Conservation (phyloP, 495 filamentous ascomycete genomes). For the Penicillium verhagenii region DNA sequence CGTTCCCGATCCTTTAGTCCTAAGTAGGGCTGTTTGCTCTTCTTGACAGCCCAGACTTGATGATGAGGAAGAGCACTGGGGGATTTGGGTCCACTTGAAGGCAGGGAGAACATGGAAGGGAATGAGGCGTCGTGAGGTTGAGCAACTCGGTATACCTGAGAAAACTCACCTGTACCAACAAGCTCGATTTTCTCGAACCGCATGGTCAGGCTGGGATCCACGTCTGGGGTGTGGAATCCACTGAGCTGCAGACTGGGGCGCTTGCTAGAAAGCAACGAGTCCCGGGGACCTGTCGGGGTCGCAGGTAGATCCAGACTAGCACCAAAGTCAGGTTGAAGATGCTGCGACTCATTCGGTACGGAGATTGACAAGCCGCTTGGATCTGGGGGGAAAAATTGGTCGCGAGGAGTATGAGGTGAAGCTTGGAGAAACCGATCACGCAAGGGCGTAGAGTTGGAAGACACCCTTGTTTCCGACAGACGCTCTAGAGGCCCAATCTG, state of each 20-base stretch:
- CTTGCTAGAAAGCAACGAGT: constrained; percentile 53
- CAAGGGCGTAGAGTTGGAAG: constrained; percentile 32
- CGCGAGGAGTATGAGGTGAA: constrained; percentile 79
- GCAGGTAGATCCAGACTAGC: constrained; percentile 59
- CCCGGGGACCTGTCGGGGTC: constrained; percentile 74
- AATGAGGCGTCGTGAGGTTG: constrained; percentile 42
- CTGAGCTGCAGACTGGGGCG: constrained; percentile 54
- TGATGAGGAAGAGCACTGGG: constrained; percentile 45
- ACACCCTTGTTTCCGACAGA: constrained; percentile 32
- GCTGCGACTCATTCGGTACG: constrained; percentile 48
- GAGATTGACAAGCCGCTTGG: constrained; percentile 80
- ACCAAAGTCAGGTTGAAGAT: constrained; percentile 40
- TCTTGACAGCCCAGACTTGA: constrained; percentile 89
- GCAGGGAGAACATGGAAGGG: constrained; percentile 45
- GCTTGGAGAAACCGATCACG: constrained; percentile 45
- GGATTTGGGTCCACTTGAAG: constrained; percentile 35
- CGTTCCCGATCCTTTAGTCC: constrained; percentile 72
- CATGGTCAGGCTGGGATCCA: constrained; percentile 65
- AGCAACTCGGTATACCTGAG: constrained; percentile 80
- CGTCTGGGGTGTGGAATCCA: constrained; percentile 57
- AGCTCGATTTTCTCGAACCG: constrained; percentile 75
- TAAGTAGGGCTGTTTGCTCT: constrained; percentile 72
- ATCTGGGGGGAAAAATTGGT: constrained; percentile 73
- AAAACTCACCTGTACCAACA: constrained; percentile 88
- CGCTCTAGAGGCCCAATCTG: constrained; percentile 42